Evolutionary conservation across 768 basidiomycete species (phyloP).

Genomic region (Lentinus tigrinus): DNA sequence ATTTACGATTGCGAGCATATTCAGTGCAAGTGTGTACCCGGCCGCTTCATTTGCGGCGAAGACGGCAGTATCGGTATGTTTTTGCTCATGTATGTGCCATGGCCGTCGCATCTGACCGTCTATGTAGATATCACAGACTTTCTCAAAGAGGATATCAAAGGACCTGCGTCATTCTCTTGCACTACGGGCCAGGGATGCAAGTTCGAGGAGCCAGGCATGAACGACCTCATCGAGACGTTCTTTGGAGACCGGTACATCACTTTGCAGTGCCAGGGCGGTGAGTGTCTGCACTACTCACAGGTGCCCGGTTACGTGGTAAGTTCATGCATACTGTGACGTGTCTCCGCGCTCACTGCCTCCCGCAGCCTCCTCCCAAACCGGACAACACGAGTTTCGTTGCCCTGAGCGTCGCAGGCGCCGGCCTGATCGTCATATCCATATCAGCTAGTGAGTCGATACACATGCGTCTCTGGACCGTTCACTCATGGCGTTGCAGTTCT

Average conservation of each 20-base stretch:
- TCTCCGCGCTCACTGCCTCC: not conserved
- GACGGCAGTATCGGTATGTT: constrained; percentile 85
- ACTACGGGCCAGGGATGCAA: constrained; percentile 67
- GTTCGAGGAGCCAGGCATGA: constrained; percentile 98
- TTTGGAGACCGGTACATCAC: constrained; percentile 93
- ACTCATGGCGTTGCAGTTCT: constrained; percentile 45
- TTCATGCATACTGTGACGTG: not conserved
- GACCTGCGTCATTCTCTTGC: constrained; percentile 88
- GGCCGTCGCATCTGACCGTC: not conserved
- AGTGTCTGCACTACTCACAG: constrained; percentile 90
- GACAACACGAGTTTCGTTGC: constrained; percentile 83
- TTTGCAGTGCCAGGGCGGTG: constrained; percentile 82
- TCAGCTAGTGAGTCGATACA: constrained; percentile 47
- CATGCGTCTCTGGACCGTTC: not conserved
- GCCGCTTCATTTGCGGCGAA: constrained; percentile 92
- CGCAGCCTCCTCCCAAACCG: constrained; percentile 74
- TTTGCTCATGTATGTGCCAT: not conserved
- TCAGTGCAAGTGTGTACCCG: constrained; percentile 91
- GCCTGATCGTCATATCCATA: constrained; percentile 67
- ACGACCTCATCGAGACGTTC: constrained; percentile 86
- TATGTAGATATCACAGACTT: constrained; percentile 88
- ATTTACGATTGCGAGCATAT: constrained; percentile 81
- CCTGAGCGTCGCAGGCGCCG: constrained; percentile 78
- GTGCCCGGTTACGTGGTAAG: constrained; percentile 89
- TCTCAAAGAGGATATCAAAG: constrained; percentile 82